Evolutionary conservation across 495 filamentous ascomycete genomes (phyloP).

Genomic region (Rhizodiscina lignyota): DNA sequence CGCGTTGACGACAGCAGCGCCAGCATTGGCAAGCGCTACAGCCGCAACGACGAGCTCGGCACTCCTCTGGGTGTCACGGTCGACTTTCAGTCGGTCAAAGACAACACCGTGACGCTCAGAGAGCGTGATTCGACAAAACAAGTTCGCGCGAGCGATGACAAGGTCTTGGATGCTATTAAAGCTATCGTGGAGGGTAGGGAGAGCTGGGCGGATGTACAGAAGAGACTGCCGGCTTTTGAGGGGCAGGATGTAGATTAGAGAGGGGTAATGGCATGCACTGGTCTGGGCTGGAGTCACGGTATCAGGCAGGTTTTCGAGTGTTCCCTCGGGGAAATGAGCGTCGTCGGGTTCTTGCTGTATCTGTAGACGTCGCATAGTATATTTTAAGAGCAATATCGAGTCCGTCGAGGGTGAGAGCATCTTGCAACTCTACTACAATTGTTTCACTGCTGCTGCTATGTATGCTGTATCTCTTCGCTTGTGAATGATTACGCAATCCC

Average conservation of each 20-base stretch:
- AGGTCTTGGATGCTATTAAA: conserved; percentile 44
- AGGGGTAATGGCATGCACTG: no score
- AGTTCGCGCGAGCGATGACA: conserved; percentile 48
- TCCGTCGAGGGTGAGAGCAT: no score
- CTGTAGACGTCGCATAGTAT: no score
- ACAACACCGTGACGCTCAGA: conserved; percentile 49
- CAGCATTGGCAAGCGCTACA: conserved; percentile 53
- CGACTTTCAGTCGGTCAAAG: conserved; percentile 53
- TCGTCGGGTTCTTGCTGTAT: no score
- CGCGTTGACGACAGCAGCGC: conserved; percentile 50
- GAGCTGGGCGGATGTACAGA: conserved; percentile 44
- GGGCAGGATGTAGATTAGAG: conserved; percentile 47
- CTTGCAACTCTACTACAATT: no score
- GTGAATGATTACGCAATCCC: no score
- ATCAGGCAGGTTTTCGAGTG: no score
- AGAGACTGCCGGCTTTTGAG: conserved; percentile 48
- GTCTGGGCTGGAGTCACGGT: no score
- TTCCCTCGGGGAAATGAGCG: no score
- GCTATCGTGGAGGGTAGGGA: conserved; percentile 43
- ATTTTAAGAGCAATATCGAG: no score
- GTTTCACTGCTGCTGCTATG: no score
- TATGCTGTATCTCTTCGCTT: no score
- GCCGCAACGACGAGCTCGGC: conserved; percentile 50
- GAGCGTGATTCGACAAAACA: conserved; percentile 53
- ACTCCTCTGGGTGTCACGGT: conserved; percentile 51